Evolutionary conservation across 2,329 filamentous ascomycete species (phyloP), one percentile per base, ranked within the genome.

Genomic region (Berkeleyomyces basicola): DNA sequence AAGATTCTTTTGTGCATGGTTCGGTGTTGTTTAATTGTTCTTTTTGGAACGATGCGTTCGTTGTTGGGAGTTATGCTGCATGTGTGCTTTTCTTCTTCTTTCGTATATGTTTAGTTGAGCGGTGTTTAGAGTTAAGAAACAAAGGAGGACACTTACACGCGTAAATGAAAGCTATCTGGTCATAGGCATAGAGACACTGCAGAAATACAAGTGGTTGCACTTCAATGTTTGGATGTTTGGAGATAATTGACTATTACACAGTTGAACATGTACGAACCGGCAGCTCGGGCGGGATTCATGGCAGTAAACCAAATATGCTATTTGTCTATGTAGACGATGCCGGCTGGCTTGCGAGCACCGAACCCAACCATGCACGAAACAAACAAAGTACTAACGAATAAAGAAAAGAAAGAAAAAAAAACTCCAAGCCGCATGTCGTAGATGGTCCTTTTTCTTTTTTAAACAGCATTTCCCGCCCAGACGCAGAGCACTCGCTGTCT

Each of bases 391-490:
- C 51, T 55, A 55, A 55, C 39, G 33, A 55, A 16, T 36, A 61
- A 61, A 60, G 53, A 55, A 40, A 64, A 55, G 33, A 61, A 61
- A 9, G 61, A 40, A 61, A 16, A 64, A 57, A 60, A 31, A 60
- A 61, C 62, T 58, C 62, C 58, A 49, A 57, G 47, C 58, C 49
- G 39, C 62, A 55, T 44, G 46, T 55, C 39, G 58, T 59, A 60
- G 57, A 51, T 60, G 55, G 49, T 44, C 47, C 60, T 63, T 63
- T 63, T 63, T n/a, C n/a, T 2, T 23, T 23, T 23, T 23, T 23
- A 23, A 43, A 53, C 43, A 46, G 33, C 14, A 49, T 43, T 46
- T 51, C n/a, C 53, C 39, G 57, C 33, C 31, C n/a, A 57, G 58
- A 57, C 44, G 31, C 42, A 53, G 40, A 44, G 39, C 46, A 53